Evolutionary conservation across 192 early-diverging fungal genomes (phyloP).

Genomic region (Coemansia sp.): DNA sequence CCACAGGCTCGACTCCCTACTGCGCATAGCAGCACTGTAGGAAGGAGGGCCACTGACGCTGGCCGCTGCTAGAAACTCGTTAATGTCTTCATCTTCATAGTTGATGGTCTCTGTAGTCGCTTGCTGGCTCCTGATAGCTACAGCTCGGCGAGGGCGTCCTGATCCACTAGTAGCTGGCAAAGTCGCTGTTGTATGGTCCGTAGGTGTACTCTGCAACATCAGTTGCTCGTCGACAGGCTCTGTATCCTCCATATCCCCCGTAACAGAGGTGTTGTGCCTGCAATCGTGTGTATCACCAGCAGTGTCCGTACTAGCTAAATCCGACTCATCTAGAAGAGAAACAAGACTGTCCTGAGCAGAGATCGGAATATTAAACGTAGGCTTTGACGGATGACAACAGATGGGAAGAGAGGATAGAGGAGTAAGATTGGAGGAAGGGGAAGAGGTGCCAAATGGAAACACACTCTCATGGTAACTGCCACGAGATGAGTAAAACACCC

Average conservation of each 20-base stretch:
- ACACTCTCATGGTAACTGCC: neutral
- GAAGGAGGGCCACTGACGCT: neutral
- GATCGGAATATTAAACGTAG: neutral
- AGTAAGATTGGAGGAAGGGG: neutral
- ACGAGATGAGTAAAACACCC: neutral
- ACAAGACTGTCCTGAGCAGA: neutral
- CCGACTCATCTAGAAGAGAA: neutral
- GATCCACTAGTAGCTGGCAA: neutral
- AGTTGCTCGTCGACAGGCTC: neutral
- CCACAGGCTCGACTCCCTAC: neutral
- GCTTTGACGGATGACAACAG: neutral
- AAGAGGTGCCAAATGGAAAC: neutral
- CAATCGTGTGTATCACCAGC: neutral
- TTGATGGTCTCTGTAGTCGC: neutral
- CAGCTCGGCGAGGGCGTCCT: neutral
- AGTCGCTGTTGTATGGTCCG: neutral
- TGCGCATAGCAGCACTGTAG: neutral
- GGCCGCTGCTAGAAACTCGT: neutral
- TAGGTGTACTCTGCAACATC: neutral
- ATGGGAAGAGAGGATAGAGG: neutral
- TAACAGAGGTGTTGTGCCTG: neutral
- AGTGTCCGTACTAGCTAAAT: neutral
- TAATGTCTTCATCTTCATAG: neutral
- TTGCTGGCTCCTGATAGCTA: neutral
- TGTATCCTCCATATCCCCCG: neutral